Percentiles rank a stretch among this genome's conserved stretches.
Evolutionary conservation across 176 grass and related monocot species (phyloP).

Genomic region (Musa troglodytarum): DNA sequence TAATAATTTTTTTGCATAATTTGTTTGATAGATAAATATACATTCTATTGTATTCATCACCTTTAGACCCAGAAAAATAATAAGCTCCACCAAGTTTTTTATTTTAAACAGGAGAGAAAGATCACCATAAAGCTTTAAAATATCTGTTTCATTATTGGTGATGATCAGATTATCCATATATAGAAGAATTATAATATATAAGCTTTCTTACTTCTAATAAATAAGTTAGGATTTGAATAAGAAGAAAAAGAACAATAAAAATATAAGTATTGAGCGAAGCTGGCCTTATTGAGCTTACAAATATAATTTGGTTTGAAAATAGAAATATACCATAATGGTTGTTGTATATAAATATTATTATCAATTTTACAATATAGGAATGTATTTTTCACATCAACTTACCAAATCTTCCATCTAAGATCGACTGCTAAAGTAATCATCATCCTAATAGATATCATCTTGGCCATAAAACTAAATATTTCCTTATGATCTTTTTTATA

Average conservation of each 20-base stretch:
- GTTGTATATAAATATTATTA: background rate
- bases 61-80: too few relatives aligned
- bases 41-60: too few relatives aligned
- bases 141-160: too few relatives aligned
- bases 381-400: background rate
- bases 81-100: too few relatives aligned
- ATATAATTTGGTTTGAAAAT: background rate
- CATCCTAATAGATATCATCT: background rate
- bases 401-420: background rate
- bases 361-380: background rate
- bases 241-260: background rate
- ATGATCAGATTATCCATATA: too few relatives aligned
- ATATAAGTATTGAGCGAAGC: background rate
- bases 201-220: background rate
- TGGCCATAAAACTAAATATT: background rate
- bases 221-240: background rate
- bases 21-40: too few relatives aligned
- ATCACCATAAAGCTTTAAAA: too few relatives aligned
- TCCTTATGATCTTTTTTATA: background rate
- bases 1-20: too few relatives aligned
- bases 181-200: too few relatives aligned
- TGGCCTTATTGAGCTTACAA: background rate
- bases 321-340: background rate
- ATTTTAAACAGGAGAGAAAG: too few relatives aligned
- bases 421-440: background rate